These are phyloP conservation scores for Canavalia gladiata DNA, from an alignment of 306 rosid genomes.

Conservation along the genomic window DNA sequence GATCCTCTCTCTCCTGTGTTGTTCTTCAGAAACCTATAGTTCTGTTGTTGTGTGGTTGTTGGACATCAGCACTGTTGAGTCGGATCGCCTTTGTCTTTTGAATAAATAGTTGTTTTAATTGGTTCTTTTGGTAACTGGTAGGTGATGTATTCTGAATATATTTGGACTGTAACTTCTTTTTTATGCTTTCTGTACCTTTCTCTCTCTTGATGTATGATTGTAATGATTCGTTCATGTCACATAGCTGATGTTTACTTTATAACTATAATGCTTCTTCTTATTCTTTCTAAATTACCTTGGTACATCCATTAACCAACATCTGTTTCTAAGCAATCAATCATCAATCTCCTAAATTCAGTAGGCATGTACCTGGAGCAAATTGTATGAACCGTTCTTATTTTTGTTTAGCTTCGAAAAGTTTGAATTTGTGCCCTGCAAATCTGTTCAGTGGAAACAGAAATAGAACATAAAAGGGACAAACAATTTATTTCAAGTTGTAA, in stretches of 20 bases:
- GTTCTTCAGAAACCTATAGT: constrained; percentile 12
- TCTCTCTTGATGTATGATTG: constrained; percentile 28
- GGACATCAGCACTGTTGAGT: constrained; percentile 18
- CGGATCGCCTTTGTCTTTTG: constrained; percentile 28
- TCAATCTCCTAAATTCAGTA: constrained; percentile 26
- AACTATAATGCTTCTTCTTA: not conserved
- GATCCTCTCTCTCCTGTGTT: constrained; percentile 14
- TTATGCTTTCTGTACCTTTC: constrained; percentile 6
- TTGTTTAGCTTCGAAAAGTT: constrained; percentile 20
- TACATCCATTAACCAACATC: constrained; percentile 11
- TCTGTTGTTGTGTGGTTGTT: not conserved
- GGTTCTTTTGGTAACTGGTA: not conserved
- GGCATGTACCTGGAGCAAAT: constrained; percentile 9
- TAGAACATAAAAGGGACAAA: constrained; percentile 9
- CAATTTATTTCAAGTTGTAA: constrained; percentile 10
- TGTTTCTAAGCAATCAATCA: not conserved
- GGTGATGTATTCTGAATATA: constrained; percentile 25
- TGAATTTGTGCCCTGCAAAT: constrained; percentile 10
- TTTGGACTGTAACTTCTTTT: constrained; percentile 18
- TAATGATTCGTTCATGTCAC: constrained; percentile 8
- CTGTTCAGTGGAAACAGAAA: constrained; percentile 33
- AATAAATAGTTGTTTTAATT: constrained; percentile 22
- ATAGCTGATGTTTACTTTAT: not conserved
- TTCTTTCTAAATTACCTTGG: not conserved
- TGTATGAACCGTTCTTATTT: not conserved